Conservation (phyloP, 345 rosid genomes). For the Ceriops decandra region DNA sequence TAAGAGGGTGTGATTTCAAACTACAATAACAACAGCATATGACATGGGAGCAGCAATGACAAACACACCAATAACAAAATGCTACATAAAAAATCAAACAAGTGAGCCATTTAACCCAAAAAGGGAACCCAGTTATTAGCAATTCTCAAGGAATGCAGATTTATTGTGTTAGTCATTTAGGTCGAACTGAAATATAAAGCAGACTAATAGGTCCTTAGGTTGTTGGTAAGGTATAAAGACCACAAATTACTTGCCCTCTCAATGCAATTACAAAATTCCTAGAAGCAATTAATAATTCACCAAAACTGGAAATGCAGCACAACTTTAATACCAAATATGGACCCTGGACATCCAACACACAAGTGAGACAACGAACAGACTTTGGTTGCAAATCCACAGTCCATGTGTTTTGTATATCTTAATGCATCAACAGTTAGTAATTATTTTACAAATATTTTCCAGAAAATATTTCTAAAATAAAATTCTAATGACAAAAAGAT, state of each 20-base stretch:
- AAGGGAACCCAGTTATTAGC: neutral
- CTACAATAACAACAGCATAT: no score
- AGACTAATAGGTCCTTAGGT: neutral
- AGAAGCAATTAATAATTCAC: neutral
- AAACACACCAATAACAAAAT: neutral
- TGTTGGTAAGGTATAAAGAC: neutral
- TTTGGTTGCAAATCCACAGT: neutral
- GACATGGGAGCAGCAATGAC: no score
- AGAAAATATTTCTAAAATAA: neutral
- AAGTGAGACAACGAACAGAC: neutral
- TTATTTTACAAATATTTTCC: neutral
- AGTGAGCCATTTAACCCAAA: neutral
- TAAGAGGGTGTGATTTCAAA: no score
- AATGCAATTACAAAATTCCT: neutral
- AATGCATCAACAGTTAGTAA: neutral
- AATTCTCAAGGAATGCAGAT: neutral
- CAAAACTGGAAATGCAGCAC: neutral
- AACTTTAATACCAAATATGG: neutral
- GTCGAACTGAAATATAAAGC: neutral
- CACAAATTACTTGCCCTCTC: neutral
- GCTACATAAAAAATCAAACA: neutral
- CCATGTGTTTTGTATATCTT: neutral
- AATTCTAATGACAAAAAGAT: no score
- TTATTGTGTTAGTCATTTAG: neutral
- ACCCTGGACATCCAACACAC: neutral